Percentiles rank a stretch among this genome's conserved stretches.
Evolutionary conservation across 208 protist species (phyloP).

Genomic region (Acanthamoeba culbertsoni): DNA sequence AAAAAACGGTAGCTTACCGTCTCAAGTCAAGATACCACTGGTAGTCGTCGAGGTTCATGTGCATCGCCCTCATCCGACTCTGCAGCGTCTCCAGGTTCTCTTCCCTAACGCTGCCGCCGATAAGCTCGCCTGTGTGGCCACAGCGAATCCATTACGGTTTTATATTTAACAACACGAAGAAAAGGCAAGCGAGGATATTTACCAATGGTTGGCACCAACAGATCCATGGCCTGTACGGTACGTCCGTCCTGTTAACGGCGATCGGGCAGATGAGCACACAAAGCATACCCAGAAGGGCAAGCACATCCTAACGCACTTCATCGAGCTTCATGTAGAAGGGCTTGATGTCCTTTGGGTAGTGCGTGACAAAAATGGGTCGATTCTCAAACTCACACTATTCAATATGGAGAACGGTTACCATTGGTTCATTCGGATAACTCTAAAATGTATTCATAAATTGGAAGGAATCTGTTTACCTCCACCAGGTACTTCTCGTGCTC

Average conservation of each 20-base stretch:
- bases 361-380: slow-evolving; percentile 76
- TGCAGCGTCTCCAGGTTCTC: slow-evolving; percentile 57
- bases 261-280: too few relatives aligned
- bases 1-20: slow-evolving; percentile 75
- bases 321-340: slow-evolving; percentile 84
- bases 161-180: too few relatives aligned
- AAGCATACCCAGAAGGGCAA: slow-evolving; percentile 71
- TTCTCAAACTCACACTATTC: slow-evolving; percentile 12
- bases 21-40: slow-evolving; percentile 83
- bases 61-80: neutral
- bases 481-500: slow-evolving; percentile 83
- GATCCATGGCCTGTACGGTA: slow-evolving; percentile 71
- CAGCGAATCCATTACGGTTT: too few relatives aligned
- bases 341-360: slow-evolving; percentile 85
- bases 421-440: too few relatives aligned
- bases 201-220: slow-evolving; percentile 83
- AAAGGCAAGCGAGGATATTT: too few relatives aligned
- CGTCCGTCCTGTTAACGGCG: neutral
- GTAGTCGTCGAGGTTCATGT: slow-evolving; percentile 61
- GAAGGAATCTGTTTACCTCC: too few relatives aligned
- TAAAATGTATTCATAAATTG: too few relatives aligned
- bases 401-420: neutral
- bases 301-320: slow-evolving; percentile 67
- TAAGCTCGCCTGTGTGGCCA: slow-evolving; percentile 75
- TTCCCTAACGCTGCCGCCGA: slow-evolving; percentile 81